phyloP scores from a whole-genome alignment of 345 rosid genomes.

The Citrus cavaleriei region DNA sequence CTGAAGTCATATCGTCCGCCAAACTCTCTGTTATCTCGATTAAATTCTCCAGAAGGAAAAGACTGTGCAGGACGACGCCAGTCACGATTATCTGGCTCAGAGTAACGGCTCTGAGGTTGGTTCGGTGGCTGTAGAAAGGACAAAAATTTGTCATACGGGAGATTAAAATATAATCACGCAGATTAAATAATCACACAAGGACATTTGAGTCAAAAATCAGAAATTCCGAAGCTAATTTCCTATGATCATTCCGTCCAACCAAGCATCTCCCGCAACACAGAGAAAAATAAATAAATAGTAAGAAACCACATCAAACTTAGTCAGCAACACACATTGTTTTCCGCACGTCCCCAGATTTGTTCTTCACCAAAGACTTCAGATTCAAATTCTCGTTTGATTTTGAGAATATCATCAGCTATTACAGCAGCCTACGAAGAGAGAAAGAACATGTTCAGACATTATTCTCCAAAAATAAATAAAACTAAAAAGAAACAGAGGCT shows the following conservation, averaged over 20 bases:
- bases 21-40: constrained; percentile 46
- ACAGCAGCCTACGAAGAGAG: constrained; percentile 36
- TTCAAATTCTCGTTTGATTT: constrained; percentile 59
- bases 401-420: constrained; percentile 61
- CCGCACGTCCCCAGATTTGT: constrained; percentile 62
- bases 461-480: neutral
- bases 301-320: neutral
- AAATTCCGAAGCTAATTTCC: neutral
- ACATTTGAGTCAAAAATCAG: neutral
- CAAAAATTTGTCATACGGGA: neutral
- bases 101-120: constrained; percentile 58
- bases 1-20: constrained; percentile 39
- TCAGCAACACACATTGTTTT: constrained; percentile 49
- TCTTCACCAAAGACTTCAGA: constrained; percentile 75
- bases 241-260: neutral
- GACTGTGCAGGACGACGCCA: constrained; percentile 78
- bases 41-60: constrained; percentile 52
- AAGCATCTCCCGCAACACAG: neutral
- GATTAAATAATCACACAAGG: neutral
- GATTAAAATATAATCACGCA: neutral
- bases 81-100: constrained; percentile 87
- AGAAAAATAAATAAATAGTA: neutral
- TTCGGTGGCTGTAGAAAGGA: constrained; percentile 32
- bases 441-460: constrained; percentile 1
- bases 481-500: neutral